Conservation (phyloP, 2,329 filamentous ascomycete species). For the Mycogone perniciosa region DNA sequence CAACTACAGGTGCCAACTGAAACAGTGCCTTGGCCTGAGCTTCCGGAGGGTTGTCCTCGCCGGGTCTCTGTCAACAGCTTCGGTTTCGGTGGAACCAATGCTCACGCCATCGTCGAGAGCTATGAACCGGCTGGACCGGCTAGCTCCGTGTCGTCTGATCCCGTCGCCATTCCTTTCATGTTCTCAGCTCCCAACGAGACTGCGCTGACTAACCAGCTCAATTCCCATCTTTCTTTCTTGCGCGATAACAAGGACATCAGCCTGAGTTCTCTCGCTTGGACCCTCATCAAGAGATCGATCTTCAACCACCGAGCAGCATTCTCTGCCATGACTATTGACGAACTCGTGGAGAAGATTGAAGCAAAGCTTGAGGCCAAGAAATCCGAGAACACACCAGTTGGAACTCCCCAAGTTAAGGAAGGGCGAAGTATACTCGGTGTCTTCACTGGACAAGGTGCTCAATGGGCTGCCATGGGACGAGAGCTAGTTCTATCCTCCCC, state of each 20-base stretch:
- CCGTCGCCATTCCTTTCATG: neutral
- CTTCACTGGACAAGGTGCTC: conserved; percentile 30
- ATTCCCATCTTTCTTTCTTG: neutral
- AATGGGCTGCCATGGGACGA: conserved; percentile 28
- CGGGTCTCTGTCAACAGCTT: conserved; percentile 30
- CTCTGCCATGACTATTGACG: neutral
- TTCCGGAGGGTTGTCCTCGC: neutral
- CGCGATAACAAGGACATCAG: neutral
- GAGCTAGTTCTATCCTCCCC: conserved; percentile 2
- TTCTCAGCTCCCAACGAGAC: neutral
- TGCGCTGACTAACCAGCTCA: neutral
- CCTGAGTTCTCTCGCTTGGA: neutral
- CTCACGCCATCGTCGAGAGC: neutral
- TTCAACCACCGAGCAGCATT: neutral
- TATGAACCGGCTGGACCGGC: neutral
- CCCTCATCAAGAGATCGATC: neutral
- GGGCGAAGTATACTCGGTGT: conserved; percentile 17
- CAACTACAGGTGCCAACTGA: conserved; percentile 18
- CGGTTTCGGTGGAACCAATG: conserved; percentile 31
- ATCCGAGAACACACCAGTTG: neutral
- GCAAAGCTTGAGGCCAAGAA: conserved; percentile 28
- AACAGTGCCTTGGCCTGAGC: conserved; percentile 18
- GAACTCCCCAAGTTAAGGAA: neutral
- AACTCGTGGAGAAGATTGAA: conserved; percentile 30
- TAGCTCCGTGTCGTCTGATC: neutral